phyloP scores from a whole-genome alignment of 352 stramenopile genomes.

The Globisporangium nagaii region DNA sequence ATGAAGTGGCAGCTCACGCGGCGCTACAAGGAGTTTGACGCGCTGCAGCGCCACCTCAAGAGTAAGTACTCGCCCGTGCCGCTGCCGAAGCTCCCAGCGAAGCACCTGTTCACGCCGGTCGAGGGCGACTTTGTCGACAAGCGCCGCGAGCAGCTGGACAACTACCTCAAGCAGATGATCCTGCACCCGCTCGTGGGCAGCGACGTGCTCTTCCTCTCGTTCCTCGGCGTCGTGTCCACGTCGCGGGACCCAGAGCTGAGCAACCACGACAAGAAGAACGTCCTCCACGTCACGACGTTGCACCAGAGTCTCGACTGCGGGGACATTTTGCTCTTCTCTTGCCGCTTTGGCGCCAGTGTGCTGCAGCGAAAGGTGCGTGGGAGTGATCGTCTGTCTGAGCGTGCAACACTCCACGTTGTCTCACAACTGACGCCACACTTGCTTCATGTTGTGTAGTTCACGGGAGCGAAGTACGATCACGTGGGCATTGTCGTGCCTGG shows the following conservation, averaged over 20 bases:
- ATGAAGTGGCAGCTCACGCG: slow-evolving; percentile 62
- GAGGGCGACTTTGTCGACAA: slow-evolving; percentile 60
- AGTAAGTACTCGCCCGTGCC: slow-evolving; percentile 29
- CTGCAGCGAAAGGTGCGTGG: slow-evolving; percentile 65
- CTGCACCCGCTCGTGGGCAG: slow-evolving; percentile 34
- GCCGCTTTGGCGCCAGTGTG: slow-evolving; percentile 68
- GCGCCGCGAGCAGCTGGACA: slow-evolving; percentile 58
- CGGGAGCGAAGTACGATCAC: slow-evolving; percentile 74
- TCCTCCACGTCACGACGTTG: slow-evolving; percentile 72
- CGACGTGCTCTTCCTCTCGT: slow-evolving; percentile 71
- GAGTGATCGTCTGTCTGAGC: too few species aligned
- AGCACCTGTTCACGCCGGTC: slow-evolving; percentile 60
- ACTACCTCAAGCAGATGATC: slow-evolving; percentile 54
- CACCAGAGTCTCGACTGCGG: slow-evolving; percentile 63
- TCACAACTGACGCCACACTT: too few species aligned
- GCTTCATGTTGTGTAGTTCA: slow-evolving; percentile 34
- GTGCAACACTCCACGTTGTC: too few species aligned
- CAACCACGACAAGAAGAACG: slow-evolving; percentile 54
- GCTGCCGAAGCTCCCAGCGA: slow-evolving; percentile 48
- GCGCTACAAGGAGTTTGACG: slow-evolving; percentile 66
- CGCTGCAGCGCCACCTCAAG: slow-evolving; percentile 25
- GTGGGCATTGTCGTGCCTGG: slow-evolving; percentile 76
- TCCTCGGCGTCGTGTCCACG: slow-evolving; percentile 68
- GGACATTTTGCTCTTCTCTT: slow-evolving; percentile 82
- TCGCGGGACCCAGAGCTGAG: slow-evolving; percentile 57